A percentile compares a stretch with the other conserved stretches of the same genome.
phyloP scores from a whole-genome alignment of 768 basidiomycete genomes.

The Termitomyces sp. region DNA sequence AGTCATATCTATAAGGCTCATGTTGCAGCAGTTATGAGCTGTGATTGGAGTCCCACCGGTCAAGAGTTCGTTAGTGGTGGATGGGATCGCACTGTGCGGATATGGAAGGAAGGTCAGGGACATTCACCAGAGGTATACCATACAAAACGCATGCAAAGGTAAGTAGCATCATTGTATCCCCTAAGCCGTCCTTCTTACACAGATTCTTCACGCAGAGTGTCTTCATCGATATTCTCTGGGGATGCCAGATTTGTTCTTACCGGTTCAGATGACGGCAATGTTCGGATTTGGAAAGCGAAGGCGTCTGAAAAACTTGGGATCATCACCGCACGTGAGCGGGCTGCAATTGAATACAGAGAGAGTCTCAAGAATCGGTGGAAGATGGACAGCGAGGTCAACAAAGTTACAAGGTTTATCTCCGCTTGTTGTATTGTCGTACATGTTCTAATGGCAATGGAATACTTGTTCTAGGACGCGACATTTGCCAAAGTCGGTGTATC shows the following conservation, averaged over 20 bases:
- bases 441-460: conserved; percentile 1
- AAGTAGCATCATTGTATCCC: conserved; percentile 1
- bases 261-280: conserved; percentile 93
- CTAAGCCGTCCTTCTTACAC: not conserved
- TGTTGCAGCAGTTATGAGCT: conserved; percentile 93
- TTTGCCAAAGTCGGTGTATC: conserved; percentile 87
- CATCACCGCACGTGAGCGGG: conserved; percentile 84
- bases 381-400: conserved; percentile 74
- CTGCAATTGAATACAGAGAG: conserved; percentile 89
- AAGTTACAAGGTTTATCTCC: conserved; percentile 64
- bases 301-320: conserved; percentile 91
- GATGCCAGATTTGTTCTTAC: conserved; percentile 89
- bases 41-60: conserved; percentile 97
- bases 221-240: conserved; percentile 81
- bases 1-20: conserved; percentile 96
- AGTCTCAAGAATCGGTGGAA: conserved; percentile 88
- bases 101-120: conserved; percentile 89
- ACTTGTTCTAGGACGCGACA: conserved; percentile 56
- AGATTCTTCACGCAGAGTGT: conserved; percentile 51
- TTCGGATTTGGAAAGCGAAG: conserved; percentile 92
- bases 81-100: conserved; percentile 90
- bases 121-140: conserved; percentile 88
- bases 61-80: conserved; percentile 94
- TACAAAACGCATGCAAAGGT: conserved; percentile 99
- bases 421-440: conserved; percentile 1